Percentiles rank a stretch among this genome's conserved stretches.
Evolutionary conservation across 805 yeast genomes (phyloP).

Genomic region (Yamadazyma tumulicola): DNA sequence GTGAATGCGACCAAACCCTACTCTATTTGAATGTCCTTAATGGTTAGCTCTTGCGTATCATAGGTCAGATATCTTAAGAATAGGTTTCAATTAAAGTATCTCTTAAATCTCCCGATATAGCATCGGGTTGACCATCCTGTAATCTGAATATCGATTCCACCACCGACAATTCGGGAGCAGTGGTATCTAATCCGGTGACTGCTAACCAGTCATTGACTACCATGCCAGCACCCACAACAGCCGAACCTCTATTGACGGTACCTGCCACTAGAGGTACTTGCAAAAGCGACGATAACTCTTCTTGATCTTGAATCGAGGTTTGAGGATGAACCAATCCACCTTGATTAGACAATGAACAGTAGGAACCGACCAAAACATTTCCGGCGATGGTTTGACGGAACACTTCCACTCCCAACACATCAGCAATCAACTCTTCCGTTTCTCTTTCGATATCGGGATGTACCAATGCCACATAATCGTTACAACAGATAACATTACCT

Average conservation of each 20-base stretch:
- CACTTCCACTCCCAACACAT: constrained; percentile 97
- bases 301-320: constrained; percentile 96
- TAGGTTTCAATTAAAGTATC: constrained; percentile 92
- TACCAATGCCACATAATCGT: constrained; percentile 97
- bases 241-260: constrained; percentile 94
- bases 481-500: constrained; percentile 97
- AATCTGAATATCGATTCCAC: constrained; percentile 93
- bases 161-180: constrained; percentile 97
- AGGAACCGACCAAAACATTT: constrained; percentile 94
- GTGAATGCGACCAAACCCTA: too few relatives aligned
- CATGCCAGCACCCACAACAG: constrained; percentile 98
- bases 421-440: constrained; percentile 97
- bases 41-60: background rate
- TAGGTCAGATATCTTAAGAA: constrained; percentile 46
- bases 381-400: constrained; percentile 99
- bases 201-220: constrained; percentile 98
- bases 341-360: constrained; percentile 91
- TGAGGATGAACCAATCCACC: constrained; percentile 99
- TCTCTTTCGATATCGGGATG: constrained; percentile 99
- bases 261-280: constrained; percentile 99
- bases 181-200: constrained; percentile 94
- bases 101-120: constrained; percentile 80
- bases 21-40: too few relatives aligned
- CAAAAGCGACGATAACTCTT: constrained; percentile 88
- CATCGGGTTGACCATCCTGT: constrained; percentile 87